Percentiles rank a stretch among this genome's conserved stretches.
Conservation (phyloP, 345 rosid genomes). For the Erodium maritimum region DNA sequence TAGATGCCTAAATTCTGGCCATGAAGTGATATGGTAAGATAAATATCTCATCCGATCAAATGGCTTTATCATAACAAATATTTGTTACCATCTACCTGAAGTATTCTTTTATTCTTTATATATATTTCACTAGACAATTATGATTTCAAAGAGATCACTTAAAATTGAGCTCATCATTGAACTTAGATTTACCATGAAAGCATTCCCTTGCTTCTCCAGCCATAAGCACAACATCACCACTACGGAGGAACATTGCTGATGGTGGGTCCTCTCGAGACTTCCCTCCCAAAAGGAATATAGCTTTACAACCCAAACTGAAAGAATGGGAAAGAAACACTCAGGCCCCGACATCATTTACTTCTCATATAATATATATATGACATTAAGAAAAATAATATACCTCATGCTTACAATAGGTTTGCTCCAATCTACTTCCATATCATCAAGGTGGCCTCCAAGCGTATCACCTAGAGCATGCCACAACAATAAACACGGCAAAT, state of each 20-base stretch:
- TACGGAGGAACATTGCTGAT: constrained; percentile 79
- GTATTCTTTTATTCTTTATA: no score
- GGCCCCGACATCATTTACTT: neutral
- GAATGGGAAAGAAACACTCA: constrained; percentile 2
- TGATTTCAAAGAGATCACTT: constrained; percentile 1
- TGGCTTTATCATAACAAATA: no score
- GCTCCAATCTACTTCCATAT: constrained; percentile 96
- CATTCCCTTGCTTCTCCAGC: constrained; percentile 95
- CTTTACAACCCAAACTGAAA: constrained; percentile 85
- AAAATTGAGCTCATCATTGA: neutral
- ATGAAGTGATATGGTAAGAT: no score
- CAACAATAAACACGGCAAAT: neutral
- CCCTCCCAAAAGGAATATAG: constrained; percentile 88
- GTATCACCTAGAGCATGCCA: constrained; percentile 51
- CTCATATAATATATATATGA: neutral
- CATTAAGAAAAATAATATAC: constrained; percentile 16
- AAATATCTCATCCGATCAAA: neutral
- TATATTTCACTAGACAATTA: no score
- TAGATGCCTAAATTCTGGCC: neutral
- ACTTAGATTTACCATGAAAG: constrained; percentile 54
- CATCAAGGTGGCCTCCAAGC: constrained; percentile 94
- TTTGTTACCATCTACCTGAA: no score
- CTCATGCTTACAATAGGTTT: constrained; percentile 95
- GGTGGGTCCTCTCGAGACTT: constrained; percentile 70
- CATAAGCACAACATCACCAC: constrained; percentile 89